Evolutionary conservation across 768 basidiomycete species (phyloP).

Genomic region (Agrocybe chaxingu): DNA sequence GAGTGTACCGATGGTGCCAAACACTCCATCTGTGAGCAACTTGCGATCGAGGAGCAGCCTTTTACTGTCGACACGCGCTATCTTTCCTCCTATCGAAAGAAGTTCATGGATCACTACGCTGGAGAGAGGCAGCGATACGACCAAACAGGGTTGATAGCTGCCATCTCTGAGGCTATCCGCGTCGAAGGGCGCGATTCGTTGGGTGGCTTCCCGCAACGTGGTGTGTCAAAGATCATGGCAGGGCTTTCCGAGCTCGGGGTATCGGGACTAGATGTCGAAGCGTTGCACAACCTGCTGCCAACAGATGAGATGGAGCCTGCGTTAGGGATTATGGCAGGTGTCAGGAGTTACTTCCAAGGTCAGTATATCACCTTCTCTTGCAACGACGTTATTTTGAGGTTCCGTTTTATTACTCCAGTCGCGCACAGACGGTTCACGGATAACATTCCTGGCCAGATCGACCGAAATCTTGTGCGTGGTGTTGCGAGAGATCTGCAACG

Average conservation of each 20-base stretch:
- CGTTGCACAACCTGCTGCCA: slow-evolving; percentile 49
- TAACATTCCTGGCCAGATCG: slow-evolving; percentile 53
- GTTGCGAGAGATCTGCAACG: slow-evolving; percentile 42
- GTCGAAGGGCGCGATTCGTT: slow-evolving; percentile 8
- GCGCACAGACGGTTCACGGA: slow-evolving; percentile 60
- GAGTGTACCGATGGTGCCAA: slow-evolving; percentile 37
- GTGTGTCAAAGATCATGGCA: slow-evolving; percentile 32
- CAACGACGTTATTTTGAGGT: no score
- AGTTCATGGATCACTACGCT: slow-evolving; percentile 46
- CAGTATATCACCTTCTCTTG: slow-evolving; percentile 16
- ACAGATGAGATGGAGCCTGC: slow-evolving; percentile 53
- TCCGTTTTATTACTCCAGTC: slow-evolving; percentile 30
- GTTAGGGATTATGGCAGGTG: slow-evolving; percentile 65
- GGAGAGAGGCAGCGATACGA: slow-evolving; percentile 32
- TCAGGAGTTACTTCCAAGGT: slow-evolving; percentile 75
- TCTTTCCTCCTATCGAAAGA: slow-evolving; percentile 38
- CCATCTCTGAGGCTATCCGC: slow-evolving; percentile 16
- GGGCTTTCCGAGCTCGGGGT: slow-evolving; percentile 40
- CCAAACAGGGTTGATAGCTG: slow-evolving; percentile 19
- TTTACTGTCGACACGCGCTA: slow-evolving; percentile 54
- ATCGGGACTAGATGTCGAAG: slow-evolving; percentile 31
- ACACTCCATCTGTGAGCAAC: slow-evolving; percentile 43
- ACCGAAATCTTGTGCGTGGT: slow-evolving; percentile 53
- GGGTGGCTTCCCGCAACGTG: background rate
- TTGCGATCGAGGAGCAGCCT: slow-evolving; percentile 45